phyloP scores from a whole-genome alignment of 352 stramenopile species.

The Peronospora tabacina region DNA sequence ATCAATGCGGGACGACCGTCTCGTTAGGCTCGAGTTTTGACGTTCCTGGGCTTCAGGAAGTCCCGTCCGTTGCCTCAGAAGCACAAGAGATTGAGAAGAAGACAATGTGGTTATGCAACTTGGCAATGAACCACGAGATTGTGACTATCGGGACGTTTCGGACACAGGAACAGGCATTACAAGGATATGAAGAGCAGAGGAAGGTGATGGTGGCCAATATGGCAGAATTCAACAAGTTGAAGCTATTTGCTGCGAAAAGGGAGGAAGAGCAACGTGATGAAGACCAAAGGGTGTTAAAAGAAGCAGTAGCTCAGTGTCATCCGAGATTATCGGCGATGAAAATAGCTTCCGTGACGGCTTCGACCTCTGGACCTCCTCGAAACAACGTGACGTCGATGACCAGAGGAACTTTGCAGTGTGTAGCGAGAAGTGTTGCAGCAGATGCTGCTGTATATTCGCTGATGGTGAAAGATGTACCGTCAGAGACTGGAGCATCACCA shows the following conservation, averaged over 20 bases:
- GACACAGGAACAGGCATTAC: constrained; percentile 33
- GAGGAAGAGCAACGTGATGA: constrained; percentile 20
- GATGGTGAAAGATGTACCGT: constrained; percentile 11
- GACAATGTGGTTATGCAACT: constrained; percentile 41
- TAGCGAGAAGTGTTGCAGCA: constrained; percentile 12
- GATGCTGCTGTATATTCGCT: constrained; percentile 12
- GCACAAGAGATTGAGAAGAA: constrained; percentile 3
- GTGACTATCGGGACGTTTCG: constrained; percentile 34
- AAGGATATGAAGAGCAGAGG: constrained; percentile 41
- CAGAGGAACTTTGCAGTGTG: constrained; percentile 5
- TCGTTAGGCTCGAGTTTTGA: constrained; percentile 22
- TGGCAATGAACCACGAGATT: constrained; percentile 36
- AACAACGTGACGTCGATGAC: constrained; percentile 1
- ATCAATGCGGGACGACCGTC: constrained; percentile 20
- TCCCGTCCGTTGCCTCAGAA: constrained; percentile 3
- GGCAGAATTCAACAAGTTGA: constrained; percentile 25
- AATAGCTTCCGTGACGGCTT: constrained; percentile 7
- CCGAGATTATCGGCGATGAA: constrained; percentile 33
- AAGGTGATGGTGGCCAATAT: constrained; percentile 21
- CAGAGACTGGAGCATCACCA: constrained; percentile 16
- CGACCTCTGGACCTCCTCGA: constrained; percentile 2
- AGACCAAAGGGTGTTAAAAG: constrained; percentile 29
- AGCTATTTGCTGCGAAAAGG: constrained; percentile 18
- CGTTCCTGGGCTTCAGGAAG: constrained; percentile 41
- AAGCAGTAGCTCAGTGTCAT: constrained; percentile 38